These are phyloP conservation scores for Stephania yunnanensis DNA, from an alignment of 164 flowering plant genomes.

Conservation along the genomic window DNA sequence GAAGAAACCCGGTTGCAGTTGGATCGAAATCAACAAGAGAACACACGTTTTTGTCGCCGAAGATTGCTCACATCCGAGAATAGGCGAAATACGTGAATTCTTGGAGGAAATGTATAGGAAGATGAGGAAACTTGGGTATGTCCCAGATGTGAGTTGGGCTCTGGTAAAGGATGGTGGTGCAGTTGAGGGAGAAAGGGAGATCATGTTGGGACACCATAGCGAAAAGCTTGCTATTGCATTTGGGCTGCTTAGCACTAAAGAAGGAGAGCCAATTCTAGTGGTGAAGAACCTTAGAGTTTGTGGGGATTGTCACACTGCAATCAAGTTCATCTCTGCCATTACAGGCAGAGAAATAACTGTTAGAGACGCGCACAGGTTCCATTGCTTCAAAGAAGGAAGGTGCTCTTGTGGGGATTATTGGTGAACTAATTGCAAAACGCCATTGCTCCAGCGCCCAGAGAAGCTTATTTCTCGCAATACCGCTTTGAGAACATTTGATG, in stretches of 20 bases:
- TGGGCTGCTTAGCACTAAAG: conserved; percentile 55
- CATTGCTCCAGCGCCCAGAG: not conserved
- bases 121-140: conserved; percentile 61
- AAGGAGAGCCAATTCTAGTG: conserved; percentile 54
- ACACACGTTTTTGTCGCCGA: conserved; percentile 72
- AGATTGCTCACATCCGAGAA: conserved; percentile 65
- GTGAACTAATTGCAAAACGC: conserved; percentile 23
- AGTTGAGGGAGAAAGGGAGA: conserved; percentile 43
- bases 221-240: conserved; percentile 84
- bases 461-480: not conserved
- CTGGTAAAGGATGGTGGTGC: conserved; percentile 45
- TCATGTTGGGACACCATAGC: conserved; percentile 56
- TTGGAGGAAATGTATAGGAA: conserved; percentile 48
- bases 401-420: conserved; percentile 86
- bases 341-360: conserved; percentile 63
- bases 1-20: conserved; percentile 80
- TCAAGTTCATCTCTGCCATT: conserved; percentile 58
- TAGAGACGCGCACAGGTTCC: conserved; percentile 71
- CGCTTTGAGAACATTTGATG: not conserved
- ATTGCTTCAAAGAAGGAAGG: conserved; percentile 62
- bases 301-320: conserved; percentile 79
- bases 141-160: conserved; percentile 60
- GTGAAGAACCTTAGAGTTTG: conserved; percentile 74
- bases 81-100: conserved; percentile 44
- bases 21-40: conserved; percentile 63